Conservation (phyloP, 2,329 filamentous ascomycete genomes). For the Colletotrichum paranaense region DNA sequence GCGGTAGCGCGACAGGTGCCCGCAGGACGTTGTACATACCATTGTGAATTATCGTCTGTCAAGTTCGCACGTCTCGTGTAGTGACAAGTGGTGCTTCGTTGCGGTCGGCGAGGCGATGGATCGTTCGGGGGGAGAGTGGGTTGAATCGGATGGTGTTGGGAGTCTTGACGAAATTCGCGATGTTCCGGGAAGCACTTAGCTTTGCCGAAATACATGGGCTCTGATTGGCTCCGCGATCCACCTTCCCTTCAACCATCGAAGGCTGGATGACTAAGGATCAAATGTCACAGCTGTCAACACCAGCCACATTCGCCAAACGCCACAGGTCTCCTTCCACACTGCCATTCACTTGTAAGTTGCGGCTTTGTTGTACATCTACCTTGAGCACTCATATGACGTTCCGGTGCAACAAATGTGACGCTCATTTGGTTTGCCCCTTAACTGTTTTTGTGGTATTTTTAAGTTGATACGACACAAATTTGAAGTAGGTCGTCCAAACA, state of each 20-base stretch:
- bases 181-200: slow-evolving; percentile 36
- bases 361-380: too few species aligned
- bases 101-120: slow-evolving; percentile 26
- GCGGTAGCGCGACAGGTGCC: background rate
- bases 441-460: too few species aligned
- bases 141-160: slow-evolving; percentile 24
- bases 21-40: slow-evolving; percentile 42
- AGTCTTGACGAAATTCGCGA: slow-evolving; percentile 38
- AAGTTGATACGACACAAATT: too few species aligned
- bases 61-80: slow-evolving; percentile 20
- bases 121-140: slow-evolving; percentile 1
- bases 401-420: too few species aligned
- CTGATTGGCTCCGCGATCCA: slow-evolving; percentile 27
- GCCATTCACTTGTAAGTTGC: background rate
- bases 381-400: too few species aligned
- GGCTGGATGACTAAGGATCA: slow-evolving; percentile 18
- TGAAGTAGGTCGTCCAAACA: too few species aligned
- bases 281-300: background rate
- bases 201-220: slow-evolving; percentile 33
- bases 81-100: slow-evolving; percentile 29
- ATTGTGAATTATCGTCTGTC: slow-evolving; percentile 44
- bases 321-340: background rate
- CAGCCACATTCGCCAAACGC: background rate
- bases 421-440: background rate
- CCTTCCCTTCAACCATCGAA: background rate